Evolutionary conservation across 176 grass and related monocot genomes (phyloP), one percentile per base, ranked within the genome.

Genomic region (Bromus sterilis): DNA sequence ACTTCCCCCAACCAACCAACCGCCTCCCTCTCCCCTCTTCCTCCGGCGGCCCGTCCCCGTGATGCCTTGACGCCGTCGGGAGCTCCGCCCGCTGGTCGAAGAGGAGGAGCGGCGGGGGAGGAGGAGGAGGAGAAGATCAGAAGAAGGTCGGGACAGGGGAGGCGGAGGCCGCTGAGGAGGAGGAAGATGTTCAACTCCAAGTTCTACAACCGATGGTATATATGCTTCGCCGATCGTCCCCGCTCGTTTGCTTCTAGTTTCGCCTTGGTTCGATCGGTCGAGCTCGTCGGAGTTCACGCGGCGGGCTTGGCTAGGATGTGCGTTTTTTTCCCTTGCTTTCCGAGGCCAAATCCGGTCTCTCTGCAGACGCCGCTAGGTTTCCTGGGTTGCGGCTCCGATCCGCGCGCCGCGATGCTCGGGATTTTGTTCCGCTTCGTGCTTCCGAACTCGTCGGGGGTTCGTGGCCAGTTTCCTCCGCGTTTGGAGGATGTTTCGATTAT

Each of bases 121-220:
- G 24, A 37, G 11, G 44, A 6, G 44, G 8, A 1, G 65, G 20
- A 9, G 42, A 32, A 39, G 8, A 1, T 48, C 12, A 9, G 42
- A 32, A 39, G 13, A 13, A 7, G 39, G 11, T 11, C 11, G 56
- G 21, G 53, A 23, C 43, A 39, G 34, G 44, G 76, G 36, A 28
- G 14, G 37, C 25, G 48, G 60, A 8, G 20, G 6, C 1, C 39
- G 16, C 56, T 16, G 58, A 40, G 49, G 56, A 63, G 37, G 85
- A 48, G 75, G 56, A 67, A 83, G 88, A 98, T 98, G 95, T 87
- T 98, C 14, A 84, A 94, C 79, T 79, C 90, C 75, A 95, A 88
- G 81, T 98, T 98, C 82, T 91, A 91, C 60, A 93, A 81, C 77
- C 91, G 91, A 76, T 95, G 92, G 95, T 95, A 81, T 41, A 21